Evolutionary conservation across 768 basidiomycete species (phyloP).

Genomic region (Phlebiopsis flavidoalba): DNA sequence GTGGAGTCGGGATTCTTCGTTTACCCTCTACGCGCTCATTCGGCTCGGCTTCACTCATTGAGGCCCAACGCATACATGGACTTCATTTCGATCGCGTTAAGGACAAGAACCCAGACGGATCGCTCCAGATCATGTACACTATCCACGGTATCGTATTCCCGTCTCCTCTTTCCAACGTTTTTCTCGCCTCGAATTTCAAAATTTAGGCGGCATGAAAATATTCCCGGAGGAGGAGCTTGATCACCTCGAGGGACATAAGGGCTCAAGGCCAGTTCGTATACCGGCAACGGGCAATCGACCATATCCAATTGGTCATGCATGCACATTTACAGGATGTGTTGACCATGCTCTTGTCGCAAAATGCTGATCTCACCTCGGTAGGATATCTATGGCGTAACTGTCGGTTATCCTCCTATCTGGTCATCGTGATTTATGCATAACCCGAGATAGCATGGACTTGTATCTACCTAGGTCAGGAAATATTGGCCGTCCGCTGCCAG

Average conservation of each 20-base stretch:
- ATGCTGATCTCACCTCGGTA: conserved; percentile 24
- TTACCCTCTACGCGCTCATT: conserved; percentile 92
- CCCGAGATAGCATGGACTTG: conserved; percentile 75
- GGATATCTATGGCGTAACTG: conserved; percentile 98
- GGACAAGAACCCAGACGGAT: conserved; percentile 84
- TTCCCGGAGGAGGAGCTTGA: conserved; percentile 75
- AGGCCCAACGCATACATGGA: conserved; percentile 91
- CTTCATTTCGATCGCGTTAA: conserved; percentile 81
- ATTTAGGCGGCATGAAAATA: conserved; percentile 86
- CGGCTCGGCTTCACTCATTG: conserved; percentile 91
- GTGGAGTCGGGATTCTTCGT: conserved; percentile 95
- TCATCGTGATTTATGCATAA: neutral
- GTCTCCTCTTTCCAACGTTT: neutral
- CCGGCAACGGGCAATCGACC: conserved; percentile 93
- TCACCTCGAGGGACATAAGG: conserved; percentile 88
- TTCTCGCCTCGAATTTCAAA: conserved; percentile 49
- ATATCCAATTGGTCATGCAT: conserved; percentile 71
- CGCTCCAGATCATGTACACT: conserved; percentile 82
- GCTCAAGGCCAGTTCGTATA: conserved; percentile 82
- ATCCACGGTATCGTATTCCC: conserved; percentile 7
- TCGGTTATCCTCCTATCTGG: conserved; percentile 22
- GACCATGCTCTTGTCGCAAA: neutral
- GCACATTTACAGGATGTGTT: neutral
- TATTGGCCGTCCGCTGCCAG: conserved; percentile 76
- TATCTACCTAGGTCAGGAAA: conserved; percentile 96